Evolutionary conservation across 495 filamentous ascomycete genomes (phyloP), one percentile per base, ranked within the genome.

Genomic region (Neurospora cerealis): DNA sequence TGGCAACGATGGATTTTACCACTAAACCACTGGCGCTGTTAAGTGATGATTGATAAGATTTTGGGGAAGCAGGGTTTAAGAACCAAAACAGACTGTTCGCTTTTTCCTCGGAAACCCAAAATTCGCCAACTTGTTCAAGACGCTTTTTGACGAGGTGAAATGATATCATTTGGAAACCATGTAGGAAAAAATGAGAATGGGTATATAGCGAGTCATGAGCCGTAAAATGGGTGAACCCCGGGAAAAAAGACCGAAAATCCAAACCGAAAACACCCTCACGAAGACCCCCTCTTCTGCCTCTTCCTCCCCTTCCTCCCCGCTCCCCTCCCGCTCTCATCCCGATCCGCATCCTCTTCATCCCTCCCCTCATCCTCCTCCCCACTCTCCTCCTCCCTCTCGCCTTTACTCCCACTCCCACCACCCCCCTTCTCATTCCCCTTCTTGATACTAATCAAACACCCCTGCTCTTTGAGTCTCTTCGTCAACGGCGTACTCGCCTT

Each of bases 381-480:
- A 24, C 73, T 74, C n/a, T 75, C 75, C 24, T 75, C 75, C 7
- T 86, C 85, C 42, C 83, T 85, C 9, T 86, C 85, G 3, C 87
- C 86, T 24, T 84, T 83, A 21, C 80, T 77, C 37, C 87, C 82
- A n/a, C 75, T 79, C 37, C 78, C 77, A 10, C 76, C 78, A 72
- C 78, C 75, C 17, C 81, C 78, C 81, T 88, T 91, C 73, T 92
- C 90, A 74, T 92, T 93, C n/a, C 92, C 92, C 79, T 94, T 94
- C 84, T 93, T 94, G 72, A 93, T 92, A 71, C 90, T 89, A 75
- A 94, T 93, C 44, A 92, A 85, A 74, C 91, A 91, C 37, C 92
- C 92, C 82, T 94, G 92, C 76, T 89, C 84, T 80, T 93, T 92
- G 71, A 94, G 81, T 38, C 87, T 83, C 79, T 91, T 91, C 36